phyloP scores from a whole-genome alignment of 2,329 filamentous ascomycete genomes.

The Neofusicoccum laricinum region DNA sequence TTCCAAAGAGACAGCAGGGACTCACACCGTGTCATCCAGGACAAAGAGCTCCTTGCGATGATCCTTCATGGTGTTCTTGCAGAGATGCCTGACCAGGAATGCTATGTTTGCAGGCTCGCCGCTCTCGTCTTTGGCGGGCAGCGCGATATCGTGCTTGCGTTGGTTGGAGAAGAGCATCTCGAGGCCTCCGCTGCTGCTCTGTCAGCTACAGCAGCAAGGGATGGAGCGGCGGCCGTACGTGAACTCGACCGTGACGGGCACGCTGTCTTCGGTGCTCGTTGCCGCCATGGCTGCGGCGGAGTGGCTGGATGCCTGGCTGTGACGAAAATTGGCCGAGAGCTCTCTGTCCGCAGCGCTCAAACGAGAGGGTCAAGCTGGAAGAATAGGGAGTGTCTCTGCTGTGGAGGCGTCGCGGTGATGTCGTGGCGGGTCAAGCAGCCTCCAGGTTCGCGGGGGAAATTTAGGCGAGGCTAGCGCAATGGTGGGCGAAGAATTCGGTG shows the following conservation, averaged over 20 bases:
- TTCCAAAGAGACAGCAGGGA: slow-evolving; percentile 25
- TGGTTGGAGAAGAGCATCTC: slow-evolving; percentile 91
- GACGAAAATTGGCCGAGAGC: neutral
- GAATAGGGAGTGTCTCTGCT: neutral
- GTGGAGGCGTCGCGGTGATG: neutral
- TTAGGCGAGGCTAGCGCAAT: slow-evolving; percentile 15
- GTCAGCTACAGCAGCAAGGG: slow-evolving; percentile 4
- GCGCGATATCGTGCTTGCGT: slow-evolving; percentile 65
- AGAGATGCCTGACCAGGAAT: slow-evolving; percentile 75
- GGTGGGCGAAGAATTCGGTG: slow-evolving; percentile 12
- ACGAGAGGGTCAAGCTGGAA: neutral
- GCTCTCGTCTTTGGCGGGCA: slow-evolving; percentile 62
- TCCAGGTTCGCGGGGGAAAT: slow-evolving; percentile 2
- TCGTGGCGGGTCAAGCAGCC: neutral
- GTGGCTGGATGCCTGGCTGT: neutral
- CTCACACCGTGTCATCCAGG: slow-evolving; percentile 82
- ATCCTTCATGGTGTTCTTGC: slow-evolving; percentile 80
- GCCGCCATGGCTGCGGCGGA: slow-evolving; percentile 19
- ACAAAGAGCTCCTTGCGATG: slow-evolving; percentile 84
- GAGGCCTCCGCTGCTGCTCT: slow-evolving; percentile 71
- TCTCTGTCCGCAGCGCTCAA: neutral
- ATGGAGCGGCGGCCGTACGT: slow-evolving; percentile 47
- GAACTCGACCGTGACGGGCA: slow-evolving; percentile 72
- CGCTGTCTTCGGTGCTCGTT: slow-evolving; percentile 29
- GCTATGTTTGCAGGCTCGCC: slow-evolving; percentile 66